A percentile compares a stretch with the other conserved stretches of the same genome.
Conservation (phyloP, 2,329 filamentous ascomycete genomes). For the Paecilomyces sp. region DNA sequence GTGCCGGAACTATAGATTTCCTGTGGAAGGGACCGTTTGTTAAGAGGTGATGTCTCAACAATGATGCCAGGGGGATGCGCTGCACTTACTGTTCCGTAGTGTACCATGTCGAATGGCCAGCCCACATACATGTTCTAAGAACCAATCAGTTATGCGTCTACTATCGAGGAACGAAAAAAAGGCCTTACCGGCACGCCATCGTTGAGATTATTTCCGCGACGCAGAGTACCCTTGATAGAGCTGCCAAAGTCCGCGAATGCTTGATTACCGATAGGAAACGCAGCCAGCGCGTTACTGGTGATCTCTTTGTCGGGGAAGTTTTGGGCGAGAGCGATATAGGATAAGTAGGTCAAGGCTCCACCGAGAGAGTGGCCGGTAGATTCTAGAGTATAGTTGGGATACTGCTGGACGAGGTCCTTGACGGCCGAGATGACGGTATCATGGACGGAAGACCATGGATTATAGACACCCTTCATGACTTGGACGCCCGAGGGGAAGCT, state of each 20-base stretch:
- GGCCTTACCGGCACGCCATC: neutral
- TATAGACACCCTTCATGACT: conserved; percentile 20
- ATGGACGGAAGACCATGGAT: conserved; percentile 21
- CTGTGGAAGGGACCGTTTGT: neutral
- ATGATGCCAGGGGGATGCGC: neutral
- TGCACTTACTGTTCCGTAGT: neutral
- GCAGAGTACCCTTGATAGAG: neutral
- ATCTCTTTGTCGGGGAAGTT: conserved; percentile 22
- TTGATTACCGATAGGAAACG: conserved; percentile 23
- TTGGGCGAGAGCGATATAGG: conserved; percentile 22
- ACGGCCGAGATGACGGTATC: conserved; percentile 21
- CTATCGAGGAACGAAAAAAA: neutral
- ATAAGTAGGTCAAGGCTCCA: conserved; percentile 23
- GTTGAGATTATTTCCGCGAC: neutral
- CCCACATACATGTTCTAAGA: neutral
- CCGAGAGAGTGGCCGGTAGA: conserved; percentile 24
- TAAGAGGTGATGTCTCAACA: neutral
- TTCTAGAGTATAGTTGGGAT: conserved; percentile 21
- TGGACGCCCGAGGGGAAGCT: conserved; percentile 17
- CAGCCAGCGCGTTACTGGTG: conserved; percentile 23
- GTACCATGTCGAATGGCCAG: neutral
- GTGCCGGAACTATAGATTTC: neutral
- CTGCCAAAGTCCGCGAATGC: neutral
- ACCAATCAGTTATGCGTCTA: neutral
- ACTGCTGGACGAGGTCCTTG: conserved; percentile 14